phyloP scores from a whole-genome alignment of 305 asterid species.

The Fraxinus sp. region DNA sequence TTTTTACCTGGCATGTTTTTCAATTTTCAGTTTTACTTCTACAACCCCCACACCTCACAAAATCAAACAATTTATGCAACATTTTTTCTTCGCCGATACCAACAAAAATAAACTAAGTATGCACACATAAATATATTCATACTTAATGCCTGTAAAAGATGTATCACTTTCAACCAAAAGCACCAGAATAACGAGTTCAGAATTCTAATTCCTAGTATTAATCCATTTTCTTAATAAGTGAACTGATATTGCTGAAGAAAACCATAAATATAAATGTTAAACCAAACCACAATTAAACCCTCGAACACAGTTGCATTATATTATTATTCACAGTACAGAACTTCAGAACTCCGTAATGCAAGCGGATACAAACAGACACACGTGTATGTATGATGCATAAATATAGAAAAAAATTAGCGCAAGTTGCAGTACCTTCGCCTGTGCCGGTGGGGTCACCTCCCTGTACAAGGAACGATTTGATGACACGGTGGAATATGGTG shows the following conservation, averaged over 20 bases:
- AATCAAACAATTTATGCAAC: background rate
- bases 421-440: conserved; percentile 53
- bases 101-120: background rate
- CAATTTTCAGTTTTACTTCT: background rate
- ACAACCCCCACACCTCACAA: background rate
- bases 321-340: background rate
- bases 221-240: background rate
- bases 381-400: background rate
- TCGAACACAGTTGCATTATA: background rate
- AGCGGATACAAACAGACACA: background rate
- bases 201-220: background rate
- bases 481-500: conserved; percentile 80
- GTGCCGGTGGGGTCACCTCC: conserved; percentile 88
- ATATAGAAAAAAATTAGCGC: background rate
- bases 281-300: background rate
- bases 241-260: background rate
- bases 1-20: background rate
- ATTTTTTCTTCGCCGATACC: background rate
- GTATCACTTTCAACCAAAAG: background rate
- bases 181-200: background rate
- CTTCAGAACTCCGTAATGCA: background rate
- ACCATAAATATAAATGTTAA: background rate
- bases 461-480: conserved; percentile 76
- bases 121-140: background rate
- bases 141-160: background rate